Base-by-base conservation (phyloP, 2,329 filamentous ascomycete genomes). In the Colletotrichum brevisporum region DNA sequence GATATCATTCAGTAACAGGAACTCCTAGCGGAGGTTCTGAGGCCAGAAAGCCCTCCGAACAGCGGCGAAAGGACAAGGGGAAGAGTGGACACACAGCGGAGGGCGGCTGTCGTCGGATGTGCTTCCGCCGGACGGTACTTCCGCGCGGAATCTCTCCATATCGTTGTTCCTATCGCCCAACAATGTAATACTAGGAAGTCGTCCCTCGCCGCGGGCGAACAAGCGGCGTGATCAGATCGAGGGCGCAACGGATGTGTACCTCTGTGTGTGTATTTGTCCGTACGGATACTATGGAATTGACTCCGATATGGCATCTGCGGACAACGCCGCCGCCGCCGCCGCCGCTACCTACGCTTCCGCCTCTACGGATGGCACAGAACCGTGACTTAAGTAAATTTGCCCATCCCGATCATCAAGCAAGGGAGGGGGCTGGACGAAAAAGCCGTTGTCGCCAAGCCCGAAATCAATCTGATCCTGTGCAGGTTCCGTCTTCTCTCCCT, bases 71-170 rank as follows among this genome's bases (percentile, higher is more conserved):
- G 12, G 36, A 18, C 12, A 8, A 18, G 31, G 27, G 21, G 27
- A 36, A n/a, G 56, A 18, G 10, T 6, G 41, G 39, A 6, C 18
- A 18, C 27, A 13, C 15, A 24, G 64, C 59, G 60, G 60, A 52
- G 45, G 47, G 61, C 66, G 66, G 66, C 45, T 64, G 61, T 18
- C 66, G 62, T 64, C 60, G 65, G 53, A 58, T 57, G 59, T 13
- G 39, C 47, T 31, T 26, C 13, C 48, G 26, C 26, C 52, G 27
- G 36, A 24, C 39, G 36, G 16, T 50, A 31, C 47, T 61, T 60
- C 55, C 56, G 55, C 50, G 48, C 55, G 48, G 63, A 60, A 53
- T 52, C 26, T 51, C 57, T 60, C n/a, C n/a, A 50, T 27, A 6
- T 41, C 36, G 39, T 45, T 39, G n/a, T 45, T 60, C 45, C 57